Percentiles rank a stretch among this genome's conserved stretches.
These are phyloP conservation scores for Lupinus albus DNA, from an alignment of 306 rosid species.

Conservation along the genomic window DNA sequence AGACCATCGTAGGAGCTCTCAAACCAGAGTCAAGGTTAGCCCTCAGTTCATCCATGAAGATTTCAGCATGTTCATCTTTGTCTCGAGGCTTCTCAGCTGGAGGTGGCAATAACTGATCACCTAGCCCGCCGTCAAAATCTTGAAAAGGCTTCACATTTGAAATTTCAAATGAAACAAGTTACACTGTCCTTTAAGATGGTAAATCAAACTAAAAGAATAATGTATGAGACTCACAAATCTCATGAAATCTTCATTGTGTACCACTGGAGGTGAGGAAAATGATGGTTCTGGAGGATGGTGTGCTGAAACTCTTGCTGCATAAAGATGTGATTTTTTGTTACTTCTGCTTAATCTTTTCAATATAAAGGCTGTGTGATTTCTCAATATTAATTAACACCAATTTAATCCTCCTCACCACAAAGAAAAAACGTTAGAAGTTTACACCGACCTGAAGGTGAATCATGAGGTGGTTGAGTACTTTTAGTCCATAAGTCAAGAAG, in stretches of 20 bases:
- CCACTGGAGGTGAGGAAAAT: conserved; percentile 52
- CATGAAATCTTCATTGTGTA: conserved; percentile 44
- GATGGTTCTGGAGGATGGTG: conserved; percentile 64
- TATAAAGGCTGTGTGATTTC: conserved; percentile 16
- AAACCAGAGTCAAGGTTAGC: conserved; percentile 47
- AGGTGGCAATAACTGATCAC: conserved; percentile 42
- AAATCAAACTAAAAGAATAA: conserved; percentile 30
- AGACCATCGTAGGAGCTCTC: conserved; percentile 40
- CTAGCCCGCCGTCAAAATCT: conserved; percentile 53
- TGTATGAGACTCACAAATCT: conserved; percentile 51
- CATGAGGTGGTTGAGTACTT: conserved; percentile 56
- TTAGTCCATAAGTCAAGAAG: conserved; percentile 69
- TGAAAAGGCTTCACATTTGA: conserved; percentile 57
- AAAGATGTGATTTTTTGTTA: conserved; percentile 27
- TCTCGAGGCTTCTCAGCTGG: conserved; percentile 52
- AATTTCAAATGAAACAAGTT: conserved; percentile 38
- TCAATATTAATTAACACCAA: conserved; percentile 11
- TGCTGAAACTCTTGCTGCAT: conserved; percentile 56
- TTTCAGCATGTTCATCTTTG: conserved; percentile 37
- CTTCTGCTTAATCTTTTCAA: conserved; percentile 9
- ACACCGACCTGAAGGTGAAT: conserved; percentile 70
- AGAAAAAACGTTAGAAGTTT: background rate
- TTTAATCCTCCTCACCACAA: background rate
- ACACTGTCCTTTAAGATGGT: conserved; percentile 5
- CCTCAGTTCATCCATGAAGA: conserved; percentile 43